These are phyloP conservation scores for Tuber melanosporum DNA, from an alignment of 495 filamentous ascomycete species.

Conservation along the genomic window DNA sequence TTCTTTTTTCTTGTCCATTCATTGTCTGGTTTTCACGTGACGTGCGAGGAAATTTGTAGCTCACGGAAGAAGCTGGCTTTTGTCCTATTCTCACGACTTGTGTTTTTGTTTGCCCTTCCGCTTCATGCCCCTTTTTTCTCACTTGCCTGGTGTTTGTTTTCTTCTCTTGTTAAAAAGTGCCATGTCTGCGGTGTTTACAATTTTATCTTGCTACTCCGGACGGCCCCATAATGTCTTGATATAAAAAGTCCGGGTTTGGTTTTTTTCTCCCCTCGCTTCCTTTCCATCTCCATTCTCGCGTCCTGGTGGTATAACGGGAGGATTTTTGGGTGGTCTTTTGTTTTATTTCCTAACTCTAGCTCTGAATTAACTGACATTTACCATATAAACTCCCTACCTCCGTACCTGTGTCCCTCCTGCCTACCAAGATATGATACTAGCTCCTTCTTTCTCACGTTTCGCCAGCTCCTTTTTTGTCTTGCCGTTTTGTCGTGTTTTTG, in stretches of 20 bases:
- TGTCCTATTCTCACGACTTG: slow-evolving; percentile 9
- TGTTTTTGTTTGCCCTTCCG: background rate
- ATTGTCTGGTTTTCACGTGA: slow-evolving; percentile 4
- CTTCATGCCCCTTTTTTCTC: background rate
- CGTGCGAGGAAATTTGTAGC: background rate
- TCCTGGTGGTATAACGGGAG: background rate
- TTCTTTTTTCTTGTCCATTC: slow-evolving; percentile 17
- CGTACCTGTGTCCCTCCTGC: background rate
- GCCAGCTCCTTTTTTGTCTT: slow-evolving; percentile 2
- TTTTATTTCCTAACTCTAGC: background rate
- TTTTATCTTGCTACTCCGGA: background rate
- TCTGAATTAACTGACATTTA: slow-evolving; percentile 1
- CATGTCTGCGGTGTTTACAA: background rate
- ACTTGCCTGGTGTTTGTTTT: background rate
- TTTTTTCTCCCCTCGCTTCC: background rate
- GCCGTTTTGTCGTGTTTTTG: slow-evolving; percentile 13
- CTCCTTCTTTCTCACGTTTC: slow-evolving; percentile 12
- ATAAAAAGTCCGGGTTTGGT: slow-evolving; percentile 3
- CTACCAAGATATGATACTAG: slow-evolving; percentile 18
- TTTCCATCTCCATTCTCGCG: background rate
- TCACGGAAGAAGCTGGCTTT: slow-evolving; percentile 4
- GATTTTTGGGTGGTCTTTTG: background rate
- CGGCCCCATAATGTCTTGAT: slow-evolving; percentile 1
- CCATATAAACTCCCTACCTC: background rate
- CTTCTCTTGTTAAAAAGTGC: slow-evolving; percentile 2